phyloP scores from a whole-genome alignment of 257 asterid genomes.

The Verbascum thapsus region DNA sequence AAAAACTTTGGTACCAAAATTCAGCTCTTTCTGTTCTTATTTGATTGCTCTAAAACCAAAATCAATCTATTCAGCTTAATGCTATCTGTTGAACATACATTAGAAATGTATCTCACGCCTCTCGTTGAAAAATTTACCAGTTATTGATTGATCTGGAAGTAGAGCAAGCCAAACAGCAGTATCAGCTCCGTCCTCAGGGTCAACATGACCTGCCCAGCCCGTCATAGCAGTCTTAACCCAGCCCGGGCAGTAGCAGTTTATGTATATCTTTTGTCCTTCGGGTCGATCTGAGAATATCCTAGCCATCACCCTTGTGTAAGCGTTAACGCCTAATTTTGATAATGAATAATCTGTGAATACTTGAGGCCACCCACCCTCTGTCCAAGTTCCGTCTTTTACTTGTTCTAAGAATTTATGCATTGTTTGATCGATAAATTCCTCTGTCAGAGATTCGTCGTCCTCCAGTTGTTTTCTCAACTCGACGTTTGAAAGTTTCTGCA shows the following conservation, averaged over 20 bases:
- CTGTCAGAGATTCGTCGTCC: constrained; percentile 56
- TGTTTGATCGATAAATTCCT: constrained; percentile 66
- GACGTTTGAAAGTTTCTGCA: constrained; percentile 69
- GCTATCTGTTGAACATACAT: background rate
- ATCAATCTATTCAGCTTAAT: background rate
- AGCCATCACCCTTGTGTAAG: constrained; percentile 69
- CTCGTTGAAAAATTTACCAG: constrained; percentile 83
- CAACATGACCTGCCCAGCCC: constrained; percentile 79
- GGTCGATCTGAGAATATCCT: constrained; percentile 43
- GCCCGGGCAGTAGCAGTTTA: constrained; percentile 90
- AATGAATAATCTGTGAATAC: constrained; percentile 79
- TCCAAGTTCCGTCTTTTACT: constrained; percentile 79
- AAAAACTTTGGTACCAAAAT: too few relatives aligned
- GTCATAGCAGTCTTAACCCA: constrained; percentile 99
- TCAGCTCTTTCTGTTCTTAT: too few relatives aligned
- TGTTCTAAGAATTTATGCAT: constrained; percentile 55
- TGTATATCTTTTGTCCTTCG: constrained; percentile 65
- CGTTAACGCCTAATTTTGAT: constrained; percentile 76
- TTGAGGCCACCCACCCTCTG: constrained; percentile 86
- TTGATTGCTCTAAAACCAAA: too few relatives aligned
- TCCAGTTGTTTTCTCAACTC: constrained; percentile 66
- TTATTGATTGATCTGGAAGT: constrained; percentile 52
- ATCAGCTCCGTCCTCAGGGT: constrained; percentile 89
- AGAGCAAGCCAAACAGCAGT: constrained; percentile 95
- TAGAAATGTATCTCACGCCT: constrained; percentile 85